Percentiles rank a stretch among this genome's conserved stretches.
These are phyloP conservation scores for Lachnellula arida DNA, from an alignment of 2,329 filamentous ascomycete genomes.

Conservation along the genomic window DNA sequence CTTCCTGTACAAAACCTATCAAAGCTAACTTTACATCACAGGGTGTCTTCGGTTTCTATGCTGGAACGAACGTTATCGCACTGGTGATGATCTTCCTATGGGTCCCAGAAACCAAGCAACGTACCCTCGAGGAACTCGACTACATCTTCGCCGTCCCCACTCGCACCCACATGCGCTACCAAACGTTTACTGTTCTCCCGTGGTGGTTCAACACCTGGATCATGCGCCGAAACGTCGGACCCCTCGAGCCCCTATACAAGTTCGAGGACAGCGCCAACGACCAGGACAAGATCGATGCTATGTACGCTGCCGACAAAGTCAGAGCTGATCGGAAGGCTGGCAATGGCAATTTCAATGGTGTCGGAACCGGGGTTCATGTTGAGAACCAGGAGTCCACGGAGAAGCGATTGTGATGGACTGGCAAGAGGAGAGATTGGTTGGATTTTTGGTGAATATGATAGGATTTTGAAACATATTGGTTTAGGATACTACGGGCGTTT, in stretches of 20 bases:
- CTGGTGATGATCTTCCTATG: conserved; percentile 53
- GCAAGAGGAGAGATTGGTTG: too few species aligned
- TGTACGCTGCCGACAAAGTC: conserved; percentile 12
- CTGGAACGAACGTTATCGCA: conserved; percentile 50
- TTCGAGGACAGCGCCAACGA: conserved; percentile 34
- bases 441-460: too few species aligned
- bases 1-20: conserved; percentile 10
- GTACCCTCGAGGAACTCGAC: conserved; percentile 32
- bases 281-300: conserved; percentile 10
- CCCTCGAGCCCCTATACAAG: conserved; percentile 47
- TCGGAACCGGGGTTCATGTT: conserved; percentile 7
- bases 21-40: conserved; percentile 6
- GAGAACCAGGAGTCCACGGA: background rate
- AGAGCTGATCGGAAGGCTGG: conserved; percentile 7
- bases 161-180: conserved; percentile 27
- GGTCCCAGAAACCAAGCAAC: conserved; percentile 55
- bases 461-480: too few species aligned
- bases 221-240: conserved; percentile 35
- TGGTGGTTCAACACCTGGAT: conserved; percentile 21
- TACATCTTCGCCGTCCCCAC: conserved; percentile 43
- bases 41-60: conserved; percentile 50
- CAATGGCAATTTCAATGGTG: background rate
- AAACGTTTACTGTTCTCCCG: conserved; percentile 26
- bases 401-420: background rate
- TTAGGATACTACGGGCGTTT: too few species aligned